Conservation (phyloP, 2,329 filamentous ascomycete genomes). For the Fusarium longipes region DNA sequence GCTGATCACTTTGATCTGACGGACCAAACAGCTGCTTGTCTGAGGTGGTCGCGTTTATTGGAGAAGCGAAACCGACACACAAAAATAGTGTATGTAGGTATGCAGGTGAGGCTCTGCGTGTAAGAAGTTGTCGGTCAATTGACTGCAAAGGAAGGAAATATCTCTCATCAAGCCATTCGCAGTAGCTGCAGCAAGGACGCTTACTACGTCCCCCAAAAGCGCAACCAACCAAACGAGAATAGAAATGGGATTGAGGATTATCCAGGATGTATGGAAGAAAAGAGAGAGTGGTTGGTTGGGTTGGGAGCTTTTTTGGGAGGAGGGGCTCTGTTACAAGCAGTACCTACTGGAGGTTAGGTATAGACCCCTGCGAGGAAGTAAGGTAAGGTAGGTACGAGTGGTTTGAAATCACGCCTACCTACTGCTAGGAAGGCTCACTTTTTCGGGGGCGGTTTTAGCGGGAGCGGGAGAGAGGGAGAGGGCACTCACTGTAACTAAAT, state of each 20-base stretch:
- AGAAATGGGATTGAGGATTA: conserved; percentile 31
- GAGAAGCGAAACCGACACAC: background rate
- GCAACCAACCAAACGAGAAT: conserved; percentile 24
- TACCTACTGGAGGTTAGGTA: background rate
- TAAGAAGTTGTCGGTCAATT: conserved; percentile 29
- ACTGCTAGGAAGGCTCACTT: conserved; percentile 29
- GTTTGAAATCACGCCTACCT: conserved; percentile 24
- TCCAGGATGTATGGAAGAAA: conserved; percentile 18
- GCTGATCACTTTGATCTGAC: conserved; percentile 4
- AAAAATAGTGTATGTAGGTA: conserved; percentile 2
- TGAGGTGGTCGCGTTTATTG: background rate
- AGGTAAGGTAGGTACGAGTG: conserved; percentile 5
- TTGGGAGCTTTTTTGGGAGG: conserved; percentile 22
- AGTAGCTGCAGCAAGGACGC: conserved; percentile 27
- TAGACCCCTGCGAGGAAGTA: conserved; percentile 27
- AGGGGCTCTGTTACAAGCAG: conserved; percentile 37
- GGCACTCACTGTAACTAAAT: background rate
- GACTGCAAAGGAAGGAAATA: conserved; percentile 14
- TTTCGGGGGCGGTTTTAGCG: conserved; percentile 13
- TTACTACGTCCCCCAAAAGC: conserved; percentile 26
- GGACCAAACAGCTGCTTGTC: background rate
- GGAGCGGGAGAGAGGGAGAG: conserved; percentile 1
- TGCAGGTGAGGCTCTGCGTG: conserved; percentile 29
- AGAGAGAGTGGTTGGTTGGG: conserved; percentile 28
- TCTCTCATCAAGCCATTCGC: conserved; percentile 37